These are phyloP conservation scores for Pholiota adiposa DNA, from an alignment of 1,284 basidiomycete genomes.

Conservation along the genomic window DNA sequence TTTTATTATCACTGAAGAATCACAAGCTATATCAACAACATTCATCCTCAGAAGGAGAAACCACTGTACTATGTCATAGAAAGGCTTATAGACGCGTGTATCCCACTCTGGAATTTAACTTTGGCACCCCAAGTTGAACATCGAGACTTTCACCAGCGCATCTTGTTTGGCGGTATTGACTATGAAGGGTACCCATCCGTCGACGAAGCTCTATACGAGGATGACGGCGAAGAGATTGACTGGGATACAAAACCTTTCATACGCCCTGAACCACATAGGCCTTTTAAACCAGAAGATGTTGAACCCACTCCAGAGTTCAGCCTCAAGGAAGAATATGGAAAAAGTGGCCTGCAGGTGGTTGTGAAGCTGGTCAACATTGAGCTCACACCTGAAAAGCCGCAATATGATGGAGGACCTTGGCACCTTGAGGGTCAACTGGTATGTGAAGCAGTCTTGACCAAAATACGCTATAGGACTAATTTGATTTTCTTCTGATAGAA, in stretches of 20 bases:
- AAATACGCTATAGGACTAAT: neutral
- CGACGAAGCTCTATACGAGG: no score
- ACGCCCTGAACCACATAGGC: slow-evolving; percentile 25
- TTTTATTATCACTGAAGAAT: slow-evolving; percentile 21
- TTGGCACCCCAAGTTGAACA: slow-evolving; percentile 26
- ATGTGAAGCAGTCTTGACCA: neutral
- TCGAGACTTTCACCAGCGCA: slow-evolving; percentile 7
- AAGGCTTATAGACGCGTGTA: slow-evolving; percentile 31
- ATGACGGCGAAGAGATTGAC: slow-evolving; percentile 4
- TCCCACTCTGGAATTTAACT: slow-evolving; percentile 42
- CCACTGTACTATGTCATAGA: slow-evolving; percentile 36
- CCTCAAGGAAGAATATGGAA: slow-evolving; percentile 28
- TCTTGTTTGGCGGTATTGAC: slow-evolving; percentile 6
- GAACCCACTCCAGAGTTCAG: slow-evolving; percentile 17
- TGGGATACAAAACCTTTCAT: slow-evolving; percentile 19
- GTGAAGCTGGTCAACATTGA: slow-evolving; percentile 57
- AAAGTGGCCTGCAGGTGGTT: slow-evolving; percentile 47
- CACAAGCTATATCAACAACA: slow-evolving; percentile 40
- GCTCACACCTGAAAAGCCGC: slow-evolving; percentile 47
- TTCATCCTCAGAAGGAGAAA: slow-evolving; percentile 32
- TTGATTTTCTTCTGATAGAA: slow-evolving; percentile 33
- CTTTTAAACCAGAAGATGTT: slow-evolving; percentile 14
- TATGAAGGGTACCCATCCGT: slow-evolving; percentile 9
- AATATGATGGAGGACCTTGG: slow-evolving; percentile 43
- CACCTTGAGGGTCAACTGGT: slow-evolving; percentile 45